phyloP scores from a whole-genome alignment of 192 early-diverging fungal species.

The Backusella morwellensis region DNA sequence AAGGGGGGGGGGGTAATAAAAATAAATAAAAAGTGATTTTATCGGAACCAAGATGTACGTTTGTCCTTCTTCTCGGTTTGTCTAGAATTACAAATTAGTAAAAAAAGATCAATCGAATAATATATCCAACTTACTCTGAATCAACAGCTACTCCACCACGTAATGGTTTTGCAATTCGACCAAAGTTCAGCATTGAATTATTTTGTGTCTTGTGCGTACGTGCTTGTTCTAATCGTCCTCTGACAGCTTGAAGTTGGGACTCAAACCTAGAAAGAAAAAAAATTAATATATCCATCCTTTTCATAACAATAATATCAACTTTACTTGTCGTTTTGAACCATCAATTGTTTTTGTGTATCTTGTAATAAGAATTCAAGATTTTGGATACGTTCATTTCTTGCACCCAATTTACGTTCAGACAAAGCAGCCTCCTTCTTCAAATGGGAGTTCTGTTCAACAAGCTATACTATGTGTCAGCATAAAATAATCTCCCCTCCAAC shows the following conservation, averaged over 20 bases:
- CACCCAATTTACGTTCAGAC: conserved; percentile 86
- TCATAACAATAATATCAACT: background rate
- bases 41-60: conserved; percentile 2
- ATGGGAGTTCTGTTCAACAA: conserved; percentile 93
- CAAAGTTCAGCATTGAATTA: conserved; percentile 31
- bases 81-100: background rate
- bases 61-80: background rate
- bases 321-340: conserved; percentile 68
- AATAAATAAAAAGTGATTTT: background rate
- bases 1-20: background rate
- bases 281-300: background rate
- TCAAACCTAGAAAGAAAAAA: conserved; percentile 57
- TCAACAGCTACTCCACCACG: conserved; percentile 61
- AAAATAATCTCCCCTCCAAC: background rate
- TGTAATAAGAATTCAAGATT: conserved; percentile 82
- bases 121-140: background rate
- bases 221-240: conserved; percentile 79
- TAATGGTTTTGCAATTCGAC: conserved; percentile 85
- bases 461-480: conserved; percentile 29
- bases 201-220: conserved; percentile 43
- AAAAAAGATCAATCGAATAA: background rate
- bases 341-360: conserved; percentile 80
- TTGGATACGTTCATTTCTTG: conserved; percentile 91
- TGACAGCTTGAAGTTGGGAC: conserved; percentile 71
- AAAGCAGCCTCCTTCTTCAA: conserved; percentile 92